Conservation (phyloP, 129 eudicot species). For the Daucus carota region DNA sequence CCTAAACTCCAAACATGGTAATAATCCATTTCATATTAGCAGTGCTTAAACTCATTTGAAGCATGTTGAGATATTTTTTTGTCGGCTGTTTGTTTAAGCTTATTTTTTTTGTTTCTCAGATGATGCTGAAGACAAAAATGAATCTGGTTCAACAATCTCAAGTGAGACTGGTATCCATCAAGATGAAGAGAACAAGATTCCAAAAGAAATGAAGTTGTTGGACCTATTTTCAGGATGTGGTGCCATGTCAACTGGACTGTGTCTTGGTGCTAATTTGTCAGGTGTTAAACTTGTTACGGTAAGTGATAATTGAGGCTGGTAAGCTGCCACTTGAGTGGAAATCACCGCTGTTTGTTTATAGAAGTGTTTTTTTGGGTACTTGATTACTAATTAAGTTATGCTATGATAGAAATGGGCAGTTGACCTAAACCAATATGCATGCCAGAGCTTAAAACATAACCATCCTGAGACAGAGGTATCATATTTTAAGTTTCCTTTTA, state of each 20-base stretch:
- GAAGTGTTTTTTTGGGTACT: background rate
- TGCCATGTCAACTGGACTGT: conserved; percentile 95
- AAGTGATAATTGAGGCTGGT: conserved; percentile 2
- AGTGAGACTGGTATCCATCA: conserved; percentile 34
- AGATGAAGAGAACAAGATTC: background rate
- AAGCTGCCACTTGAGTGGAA: background rate
- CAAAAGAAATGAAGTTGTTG: conserved; percentile 33
- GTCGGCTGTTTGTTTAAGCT: no score
- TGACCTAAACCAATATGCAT: conserved; percentile 53
- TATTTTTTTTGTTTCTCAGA: conserved; percentile 15
- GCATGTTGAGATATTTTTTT: background rate
- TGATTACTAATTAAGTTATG: background rate
- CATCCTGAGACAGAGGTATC: conserved; percentile 78
- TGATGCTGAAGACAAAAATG: conserved; percentile 26
- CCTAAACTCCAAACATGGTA: conserved; percentile 63
- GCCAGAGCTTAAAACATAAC: conserved; percentile 55
- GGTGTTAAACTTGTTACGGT: conserved; percentile 78
- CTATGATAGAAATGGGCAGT: conserved; percentile 69
- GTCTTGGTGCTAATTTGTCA: conserved; percentile 63
- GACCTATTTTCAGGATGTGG: conserved; percentile 95
- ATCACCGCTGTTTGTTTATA: background rate
- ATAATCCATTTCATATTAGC: background rate
- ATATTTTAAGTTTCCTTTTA: background rate
- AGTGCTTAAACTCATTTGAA: no score
- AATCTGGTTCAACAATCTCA: conserved; percentile 59